A percentile compares a stretch with the other conserved stretches of the same genome.
phyloP scores from a whole-genome alignment of 176 grass and related monocot species.

The Luzula sylvatica region DNA sequence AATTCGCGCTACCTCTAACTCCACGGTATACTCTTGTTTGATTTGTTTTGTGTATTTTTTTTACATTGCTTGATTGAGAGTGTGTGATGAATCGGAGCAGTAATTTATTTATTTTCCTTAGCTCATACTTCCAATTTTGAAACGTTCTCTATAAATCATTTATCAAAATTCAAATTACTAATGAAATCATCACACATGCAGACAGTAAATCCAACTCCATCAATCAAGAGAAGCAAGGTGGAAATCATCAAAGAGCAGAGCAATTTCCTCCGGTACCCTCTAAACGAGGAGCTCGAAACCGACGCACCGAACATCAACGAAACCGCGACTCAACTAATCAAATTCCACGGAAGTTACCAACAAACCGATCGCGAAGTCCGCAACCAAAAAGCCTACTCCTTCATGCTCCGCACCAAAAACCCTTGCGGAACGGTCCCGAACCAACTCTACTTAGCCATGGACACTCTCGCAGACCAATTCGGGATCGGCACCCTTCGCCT shows the following conservation, averaged over 20 bases:
- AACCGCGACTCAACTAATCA: constrained; percentile 68
- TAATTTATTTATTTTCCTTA: no score
- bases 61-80: neutral
- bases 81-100: neutral
- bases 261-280: constrained; percentile 83
- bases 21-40: constrained; percentile 1
- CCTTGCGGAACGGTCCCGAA: constrained; percentile 88
- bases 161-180: constrained; percentile 1
- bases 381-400: constrained; percentile 72
- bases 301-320: constrained; percentile 91
- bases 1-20: constrained; percentile 12
- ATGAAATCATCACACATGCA: constrained; percentile 24
- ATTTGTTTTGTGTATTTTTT: constrained; percentile 1
- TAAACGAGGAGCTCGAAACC: constrained; percentile 74
- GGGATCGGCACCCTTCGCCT: constrained; percentile 88
- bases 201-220: constrained; percentile 47
- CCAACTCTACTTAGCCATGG: constrained; percentile 83
- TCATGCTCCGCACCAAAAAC: constrained; percentile 98
- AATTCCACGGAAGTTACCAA: constrained; percentile 97
- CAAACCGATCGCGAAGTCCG: constrained; percentile 78
- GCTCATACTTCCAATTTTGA: no score
- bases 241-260: constrained; percentile 97
- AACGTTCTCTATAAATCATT: no score
- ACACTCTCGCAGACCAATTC: constrained; percentile 78
- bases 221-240: constrained; percentile 92